A percentile compares a stretch with the other conserved stretches of the same genome.
Conservation (phyloP, 208 protist species). For the Sergeia podlipaevii region DNA sequence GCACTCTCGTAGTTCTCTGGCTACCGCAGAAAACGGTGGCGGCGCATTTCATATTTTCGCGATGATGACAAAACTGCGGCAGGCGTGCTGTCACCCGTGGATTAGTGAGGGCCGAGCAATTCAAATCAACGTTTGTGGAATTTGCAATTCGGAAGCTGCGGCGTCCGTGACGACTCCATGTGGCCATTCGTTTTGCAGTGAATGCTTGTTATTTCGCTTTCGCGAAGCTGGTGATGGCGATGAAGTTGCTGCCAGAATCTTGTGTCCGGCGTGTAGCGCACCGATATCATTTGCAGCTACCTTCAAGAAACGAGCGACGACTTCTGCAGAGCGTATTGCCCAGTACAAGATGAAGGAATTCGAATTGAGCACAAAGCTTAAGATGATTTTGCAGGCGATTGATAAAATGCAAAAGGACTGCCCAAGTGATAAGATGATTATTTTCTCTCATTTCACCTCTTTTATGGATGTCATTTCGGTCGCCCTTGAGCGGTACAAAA, state of each 20-base stretch:
- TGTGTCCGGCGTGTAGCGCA: conserved; percentile 54
- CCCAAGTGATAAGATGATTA: conserved; percentile 92
- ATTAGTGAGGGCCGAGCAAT: conserved; percentile 67
- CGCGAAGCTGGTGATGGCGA: conserved; percentile 77
- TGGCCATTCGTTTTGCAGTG: conserved; percentile 84
- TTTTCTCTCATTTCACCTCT: conserved; percentile 98
- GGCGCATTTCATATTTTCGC: conserved; percentile 89
- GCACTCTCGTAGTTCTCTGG: conserved; percentile 65
- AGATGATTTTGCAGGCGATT: conserved; percentile 75
- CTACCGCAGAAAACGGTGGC: conserved; percentile 53
- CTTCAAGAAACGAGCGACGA: conserved; percentile 51
- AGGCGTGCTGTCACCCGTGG: conserved; percentile 91
- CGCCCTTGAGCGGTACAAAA: conserved; percentile 53
- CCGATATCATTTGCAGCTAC: conserved; percentile 50
- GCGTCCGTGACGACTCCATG: conserved; percentile 57
- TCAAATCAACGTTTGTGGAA: conserved; percentile 67
- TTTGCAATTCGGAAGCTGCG: conserved; percentile 69
- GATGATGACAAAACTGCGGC: conserved; percentile 92
- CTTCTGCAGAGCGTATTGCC: conserved; percentile 69
- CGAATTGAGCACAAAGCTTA: conserved; percentile 82
- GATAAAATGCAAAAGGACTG: conserved; percentile 59
- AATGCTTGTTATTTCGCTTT: conserved; percentile 78
- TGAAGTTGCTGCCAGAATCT: conserved; percentile 44
- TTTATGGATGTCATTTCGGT: conserved; percentile 96
- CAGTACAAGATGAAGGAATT: conserved; percentile 65